Conservation (phyloP, 768 basidiomycete genomes). For the Bullera alba region DNA sequence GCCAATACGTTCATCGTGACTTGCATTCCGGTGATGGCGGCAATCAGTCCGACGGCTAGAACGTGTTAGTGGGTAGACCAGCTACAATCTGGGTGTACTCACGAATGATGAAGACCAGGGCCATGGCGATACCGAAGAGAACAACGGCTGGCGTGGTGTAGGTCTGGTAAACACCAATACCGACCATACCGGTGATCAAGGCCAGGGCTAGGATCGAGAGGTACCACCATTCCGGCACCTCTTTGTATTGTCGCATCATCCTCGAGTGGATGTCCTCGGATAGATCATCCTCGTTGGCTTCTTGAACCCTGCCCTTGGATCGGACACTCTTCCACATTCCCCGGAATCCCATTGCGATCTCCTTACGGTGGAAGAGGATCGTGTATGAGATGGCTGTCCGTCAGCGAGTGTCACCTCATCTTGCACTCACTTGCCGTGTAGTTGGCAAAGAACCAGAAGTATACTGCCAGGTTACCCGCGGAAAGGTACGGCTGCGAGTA, state of each 20-base stretch:
- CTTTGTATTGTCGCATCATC: conserved; percentile 4
- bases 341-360: conserved; percentile 10
- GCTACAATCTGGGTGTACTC: not conserved
- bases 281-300: conserved; percentile 12
- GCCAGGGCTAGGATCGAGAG: conserved; percentile 49
- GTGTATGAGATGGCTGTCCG: conserved; percentile 18
- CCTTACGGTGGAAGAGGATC: conserved; percentile 20
- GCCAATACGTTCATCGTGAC: conserved; percentile 47
- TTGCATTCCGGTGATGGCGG: conserved; percentile 53
- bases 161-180: not conserved
- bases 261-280: conserved; percentile 3
- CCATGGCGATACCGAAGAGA: not conserved
- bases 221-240: conserved; percentile 58
- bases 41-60: conserved; percentile 60
- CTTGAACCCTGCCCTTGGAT: not conserved
- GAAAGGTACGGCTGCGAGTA: conserved; percentile 50
- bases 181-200: conserved; percentile 57
- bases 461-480: conserved; percentile 49
- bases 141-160: not conserved
- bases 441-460: conserved; percentile 48
- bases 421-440: conserved; percentile 29
- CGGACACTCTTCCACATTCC: conserved; percentile 7
- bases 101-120: not conserved
- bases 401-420: too few species aligned
- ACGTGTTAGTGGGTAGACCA: not conserved